Evolutionary conservation across 495 filamentous ascomycete genomes (phyloP).

Genomic region (Trichoderma asperelloides): DNA sequence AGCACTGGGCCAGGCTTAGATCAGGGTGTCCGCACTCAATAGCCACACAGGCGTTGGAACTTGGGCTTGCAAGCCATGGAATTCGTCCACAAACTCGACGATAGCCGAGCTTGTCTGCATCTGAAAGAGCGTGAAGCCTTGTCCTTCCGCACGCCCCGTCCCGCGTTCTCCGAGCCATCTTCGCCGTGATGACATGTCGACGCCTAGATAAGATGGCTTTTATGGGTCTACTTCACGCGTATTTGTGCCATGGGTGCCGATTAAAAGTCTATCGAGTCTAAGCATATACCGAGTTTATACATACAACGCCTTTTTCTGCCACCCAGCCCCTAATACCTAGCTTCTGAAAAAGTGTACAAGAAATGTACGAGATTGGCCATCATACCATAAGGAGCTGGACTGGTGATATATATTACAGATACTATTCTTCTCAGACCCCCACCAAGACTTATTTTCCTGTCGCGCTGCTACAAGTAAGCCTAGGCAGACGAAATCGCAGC

Average conservation of each 20-base stretch:
- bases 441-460: neutral
- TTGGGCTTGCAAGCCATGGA: neutral
- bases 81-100: neutral
- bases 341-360: too few species aligned
- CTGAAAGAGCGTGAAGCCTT: neutral
- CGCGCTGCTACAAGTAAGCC: neutral
- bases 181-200: neutral
- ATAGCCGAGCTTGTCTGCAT: neutral
- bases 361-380: too few species aligned
- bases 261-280: neutral
- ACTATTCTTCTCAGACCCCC: neutral
- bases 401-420: neutral
- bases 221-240: too few species aligned
- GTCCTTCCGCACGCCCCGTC: neutral
- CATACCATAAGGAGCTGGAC: neutral
- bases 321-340: too few species aligned
- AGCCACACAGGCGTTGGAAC: neutral
- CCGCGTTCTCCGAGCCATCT: neutral
- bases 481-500: constrained; percentile 13
- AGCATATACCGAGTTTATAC: too few species aligned
- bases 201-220: too few species aligned
- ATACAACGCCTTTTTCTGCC: too few species aligned
- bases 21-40: neutral
- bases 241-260: neutral
- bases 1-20: too few species aligned